A percentile compares a stretch with the other conserved stretches of the same genome.
Conservation (phyloP, 371 early-diverging fungal species). For the Circinella umbellata region DNA sequence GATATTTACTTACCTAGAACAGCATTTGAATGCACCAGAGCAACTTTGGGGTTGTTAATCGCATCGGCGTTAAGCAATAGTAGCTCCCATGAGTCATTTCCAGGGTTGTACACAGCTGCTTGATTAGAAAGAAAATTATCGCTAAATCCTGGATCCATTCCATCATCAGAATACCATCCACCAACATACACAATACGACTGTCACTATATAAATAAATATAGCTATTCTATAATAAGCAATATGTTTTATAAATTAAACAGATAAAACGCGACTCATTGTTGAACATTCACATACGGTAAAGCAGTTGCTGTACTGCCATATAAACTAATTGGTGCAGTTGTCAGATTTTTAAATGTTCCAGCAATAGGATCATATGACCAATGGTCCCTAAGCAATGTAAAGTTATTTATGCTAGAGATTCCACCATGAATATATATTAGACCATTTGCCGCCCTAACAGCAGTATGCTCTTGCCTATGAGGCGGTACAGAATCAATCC, state of each 20-base stretch:
- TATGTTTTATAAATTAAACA: too few species aligned
- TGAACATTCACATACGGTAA: too few species aligned
- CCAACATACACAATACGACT: not conserved
- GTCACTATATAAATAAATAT: not conserved
- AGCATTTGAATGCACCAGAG: not conserved
- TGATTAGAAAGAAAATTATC: not conserved
- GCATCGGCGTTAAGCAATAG: too few species aligned
- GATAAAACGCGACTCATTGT: too few species aligned
- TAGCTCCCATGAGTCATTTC: too few species aligned
- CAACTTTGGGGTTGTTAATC: too few species aligned
- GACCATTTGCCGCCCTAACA: slow-evolving; percentile 10
- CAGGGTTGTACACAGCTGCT: not conserved
- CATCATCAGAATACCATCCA: not conserved
- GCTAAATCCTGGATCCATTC: not conserved
- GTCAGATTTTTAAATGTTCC: too few species aligned
- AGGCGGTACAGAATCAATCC: not conserved
- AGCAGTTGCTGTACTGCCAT: too few species aligned
- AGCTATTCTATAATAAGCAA: too few species aligned
- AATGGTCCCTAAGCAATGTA: slow-evolving; percentile 1
- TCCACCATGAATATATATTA: slow-evolving; percentile 21
- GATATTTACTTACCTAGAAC: not conserved
- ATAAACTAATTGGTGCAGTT: too few species aligned
- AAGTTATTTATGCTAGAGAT: not conserved
- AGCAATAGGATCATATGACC: too few species aligned
- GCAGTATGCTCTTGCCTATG: slow-evolving; percentile 10